phyloP scores from a whole-genome alignment of 495 filamentous ascomycete species.

The Saxispiralis lemnorum region DNA sequence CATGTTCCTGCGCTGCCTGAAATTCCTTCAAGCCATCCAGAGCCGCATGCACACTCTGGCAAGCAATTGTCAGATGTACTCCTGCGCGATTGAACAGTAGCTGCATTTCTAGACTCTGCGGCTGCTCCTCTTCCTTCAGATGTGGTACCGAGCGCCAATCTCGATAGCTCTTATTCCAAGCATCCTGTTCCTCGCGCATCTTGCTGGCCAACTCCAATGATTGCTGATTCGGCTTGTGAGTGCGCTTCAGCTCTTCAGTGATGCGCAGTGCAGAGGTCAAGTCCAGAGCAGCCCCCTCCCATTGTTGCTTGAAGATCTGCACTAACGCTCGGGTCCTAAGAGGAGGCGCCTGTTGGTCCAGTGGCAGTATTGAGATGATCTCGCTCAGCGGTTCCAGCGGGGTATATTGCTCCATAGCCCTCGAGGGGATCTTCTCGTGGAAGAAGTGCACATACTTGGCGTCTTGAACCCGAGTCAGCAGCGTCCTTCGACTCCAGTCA shows the following conservation, averaged over 20 bases:
- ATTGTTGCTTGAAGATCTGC: constrained; percentile 58
- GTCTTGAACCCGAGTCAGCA: constrained; percentile 33
- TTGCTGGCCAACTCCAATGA: constrained; percentile 30
- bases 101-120: constrained; percentile 53
- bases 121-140: constrained; percentile 50
- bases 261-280: constrained; percentile 46
- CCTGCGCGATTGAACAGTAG: constrained; percentile 59
- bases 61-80: constrained; percentile 55
- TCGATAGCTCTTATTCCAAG: constrained; percentile 25
- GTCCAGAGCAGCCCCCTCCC: constrained; percentile 45
- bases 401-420: constrained; percentile 58
- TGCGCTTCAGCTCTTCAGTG: constrained; percentile 31
- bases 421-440: constrained; percentile 67
- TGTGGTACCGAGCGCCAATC: constrained; percentile 33
- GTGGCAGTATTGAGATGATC: constrained; percentile 42
- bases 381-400: constrained; percentile 45
- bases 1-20: constrained; percentile 20
- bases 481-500: no score
- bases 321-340: constrained; percentile 54
- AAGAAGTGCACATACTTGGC: constrained; percentile 77
- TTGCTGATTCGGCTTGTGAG: constrained; percentile 28
- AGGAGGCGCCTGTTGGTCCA: constrained; percentile 38
- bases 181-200: constrained; percentile 23
- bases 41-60: constrained; percentile 39
- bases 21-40: constrained; percentile 27